These are phyloP conservation scores for Globisporangium paddicum DNA, from an alignment of 352 stramenopile species.

Conservation along the genomic window DNA sequence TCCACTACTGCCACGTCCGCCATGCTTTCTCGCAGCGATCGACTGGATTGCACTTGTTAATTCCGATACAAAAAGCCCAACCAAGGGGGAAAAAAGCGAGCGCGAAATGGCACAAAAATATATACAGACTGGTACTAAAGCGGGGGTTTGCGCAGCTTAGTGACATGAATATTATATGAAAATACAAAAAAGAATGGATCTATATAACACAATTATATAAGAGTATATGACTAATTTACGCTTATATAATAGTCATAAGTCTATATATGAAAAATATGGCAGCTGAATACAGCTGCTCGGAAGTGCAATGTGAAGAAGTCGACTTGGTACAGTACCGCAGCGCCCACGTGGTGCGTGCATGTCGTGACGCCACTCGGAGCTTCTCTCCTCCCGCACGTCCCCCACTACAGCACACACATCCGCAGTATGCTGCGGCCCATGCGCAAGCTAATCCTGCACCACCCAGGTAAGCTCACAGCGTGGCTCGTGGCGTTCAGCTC, in stretches of 20 bases:
- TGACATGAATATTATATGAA: neutral
- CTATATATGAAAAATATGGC: neutral
- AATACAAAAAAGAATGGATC: neutral
- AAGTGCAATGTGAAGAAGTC: neutral
- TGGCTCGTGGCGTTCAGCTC: slow-evolving; percentile 44
- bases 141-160: neutral
- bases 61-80: neutral
- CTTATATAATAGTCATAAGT: neutral
- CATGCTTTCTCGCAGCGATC: slow-evolving; percentile 8
- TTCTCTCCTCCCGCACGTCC: too few species aligned
- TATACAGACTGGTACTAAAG: neutral
- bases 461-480: slow-evolving; percentile 45
- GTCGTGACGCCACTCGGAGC: neutral
- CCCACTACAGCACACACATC: neutral
- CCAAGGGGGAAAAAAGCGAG: neutral
- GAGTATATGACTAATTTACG: too few species aligned
- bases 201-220: neutral
- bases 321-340: neutral
- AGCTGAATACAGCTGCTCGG: neutral
- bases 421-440: slow-evolving; percentile 17
- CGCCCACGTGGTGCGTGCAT: neutral
- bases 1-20: slow-evolving; percentile 19
- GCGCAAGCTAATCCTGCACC: slow-evolving; percentile 59
- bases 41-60: neutral
- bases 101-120: neutral